These are phyloP conservation scores for Buxus sempervirens DNA, from an alignment of 164 flowering plant species.

Conservation along the genomic window DNA sequence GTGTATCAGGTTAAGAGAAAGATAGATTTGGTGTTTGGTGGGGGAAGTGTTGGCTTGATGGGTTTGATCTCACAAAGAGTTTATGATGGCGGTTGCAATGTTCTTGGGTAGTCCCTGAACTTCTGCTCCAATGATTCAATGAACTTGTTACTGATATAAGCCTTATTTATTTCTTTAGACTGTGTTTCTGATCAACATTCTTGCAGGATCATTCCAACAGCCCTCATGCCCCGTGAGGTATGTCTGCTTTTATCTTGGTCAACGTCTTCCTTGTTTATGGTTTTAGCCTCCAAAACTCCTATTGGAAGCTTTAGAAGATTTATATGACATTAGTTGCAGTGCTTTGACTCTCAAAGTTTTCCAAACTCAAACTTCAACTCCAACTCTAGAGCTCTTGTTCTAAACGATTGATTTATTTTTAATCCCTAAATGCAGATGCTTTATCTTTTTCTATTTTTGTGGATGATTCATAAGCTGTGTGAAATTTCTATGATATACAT, in stretches of 20 bases:
- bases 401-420: neutral
- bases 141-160: constrained; percentile 5
- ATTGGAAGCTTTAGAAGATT: neutral
- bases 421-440: neutral
- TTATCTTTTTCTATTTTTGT: neutral
- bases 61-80: constrained; percentile 75
- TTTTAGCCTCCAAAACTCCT: neutral
- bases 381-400: neutral
- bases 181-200: constrained; percentile 16
- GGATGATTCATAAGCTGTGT: neutral
- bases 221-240: constrained; percentile 95
- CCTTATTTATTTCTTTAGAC: constrained; percentile 1
- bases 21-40: constrained; percentile 93
- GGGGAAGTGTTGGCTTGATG: constrained; percentile 96
- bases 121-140: no score
- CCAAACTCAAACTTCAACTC: neutral
- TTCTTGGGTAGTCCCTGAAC: constrained; percentile 60
- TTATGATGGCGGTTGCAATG: constrained; percentile 77
- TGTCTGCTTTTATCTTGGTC: constrained; percentile 2
- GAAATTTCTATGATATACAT: neutral
- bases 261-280: neutral
- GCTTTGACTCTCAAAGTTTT: neutral
- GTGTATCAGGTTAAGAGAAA: constrained; percentile 67
- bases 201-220: constrained; percentile 84
- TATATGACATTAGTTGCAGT: neutral